Evolutionary conservation across 768 basidiomycete species (phyloP).

Genomic region (Mycena latifolia): DNA sequence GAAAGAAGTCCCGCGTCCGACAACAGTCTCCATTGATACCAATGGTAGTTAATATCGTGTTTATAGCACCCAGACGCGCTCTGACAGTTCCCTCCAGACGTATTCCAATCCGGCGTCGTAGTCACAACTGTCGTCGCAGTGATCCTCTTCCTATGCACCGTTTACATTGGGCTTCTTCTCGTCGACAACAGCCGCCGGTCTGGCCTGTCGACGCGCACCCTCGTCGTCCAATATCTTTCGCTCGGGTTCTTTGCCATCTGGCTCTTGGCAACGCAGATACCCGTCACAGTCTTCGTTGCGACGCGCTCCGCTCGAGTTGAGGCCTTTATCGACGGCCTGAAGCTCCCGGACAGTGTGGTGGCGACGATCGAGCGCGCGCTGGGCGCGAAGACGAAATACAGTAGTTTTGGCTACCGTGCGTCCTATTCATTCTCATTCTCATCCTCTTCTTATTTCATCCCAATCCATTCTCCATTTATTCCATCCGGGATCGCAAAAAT

Average conservation of each 20-base stretch:
- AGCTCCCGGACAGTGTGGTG: conserved; percentile 53
- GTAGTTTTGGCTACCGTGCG: conserved; percentile 61
- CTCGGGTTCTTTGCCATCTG: conserved; percentile 58
- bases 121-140: conserved; percentile 50
- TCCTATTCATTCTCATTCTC: conserved; percentile 18
- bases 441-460: no score
- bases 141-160: conserved; percentile 45
- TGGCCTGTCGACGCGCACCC: conserved; percentile 40
- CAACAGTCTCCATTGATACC: conserved; percentile 52
- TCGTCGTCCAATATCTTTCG: conserved; percentile 50
- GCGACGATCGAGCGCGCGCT: conserved; percentile 49
- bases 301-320: conserved; percentile 58
- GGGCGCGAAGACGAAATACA: conserved; percentile 58
- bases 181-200: conserved; percentile 36
- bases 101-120: conserved; percentile 52
- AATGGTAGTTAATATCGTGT: conserved; percentile 41
- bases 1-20: conserved; percentile 47
- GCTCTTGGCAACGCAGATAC: conserved; percentile 64
- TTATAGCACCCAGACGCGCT: background rate
- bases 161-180: conserved; percentile 41
- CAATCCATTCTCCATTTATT: no score
- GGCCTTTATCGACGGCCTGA: conserved; percentile 52
- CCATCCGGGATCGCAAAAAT: no score
- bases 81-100: conserved; percentile 44
- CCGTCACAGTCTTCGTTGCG: conserved; percentile 60